A percentile compares a stretch with the other conserved stretches of the same genome.
These are phyloP conservation scores for Limnanthes douglasii DNA, from an alignment of 345 rosid genomes.

Conservation along the genomic window DNA sequence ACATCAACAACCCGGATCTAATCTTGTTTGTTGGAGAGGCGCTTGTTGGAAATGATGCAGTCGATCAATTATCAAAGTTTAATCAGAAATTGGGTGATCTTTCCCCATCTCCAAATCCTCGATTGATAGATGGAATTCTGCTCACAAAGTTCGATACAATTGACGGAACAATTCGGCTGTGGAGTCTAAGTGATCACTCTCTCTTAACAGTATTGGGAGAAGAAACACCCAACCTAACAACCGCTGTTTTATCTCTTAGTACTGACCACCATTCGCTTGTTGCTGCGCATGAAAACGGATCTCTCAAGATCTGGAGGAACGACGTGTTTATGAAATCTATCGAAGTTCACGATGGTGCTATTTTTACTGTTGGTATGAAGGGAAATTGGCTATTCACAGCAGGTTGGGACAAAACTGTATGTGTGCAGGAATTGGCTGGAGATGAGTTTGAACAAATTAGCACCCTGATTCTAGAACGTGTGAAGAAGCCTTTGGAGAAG, in stretches of 20 bases:
- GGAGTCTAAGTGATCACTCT: slow-evolving; percentile 78
- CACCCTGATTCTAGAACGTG: slow-evolving; percentile 66
- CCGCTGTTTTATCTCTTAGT: slow-evolving; percentile 45
- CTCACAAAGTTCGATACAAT: slow-evolving; percentile 95
- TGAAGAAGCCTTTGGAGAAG: slow-evolving; percentile 74
- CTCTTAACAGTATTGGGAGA: slow-evolving; percentile 62
- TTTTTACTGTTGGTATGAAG: slow-evolving; percentile 39
- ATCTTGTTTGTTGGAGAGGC: slow-evolving; percentile 99
- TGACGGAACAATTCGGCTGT: slow-evolving; percentile 73
- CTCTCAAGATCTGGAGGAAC: slow-evolving; percentile 71
- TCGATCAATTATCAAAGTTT: slow-evolving; percentile 88
- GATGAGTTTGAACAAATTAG: slow-evolving; percentile 85
- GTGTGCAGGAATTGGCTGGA: slow-evolving; percentile 74
- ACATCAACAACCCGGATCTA: slow-evolving; percentile 80
- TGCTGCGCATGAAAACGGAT: slow-evolving; percentile 68
- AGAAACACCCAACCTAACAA: slow-evolving; percentile 28
- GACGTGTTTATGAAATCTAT: slow-evolving; percentile 36
- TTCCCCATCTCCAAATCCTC: slow-evolving; percentile 53
- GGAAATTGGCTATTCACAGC: slow-evolving; percentile 57
- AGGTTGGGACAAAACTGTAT: slow-evolving; percentile 79
- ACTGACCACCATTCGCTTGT: slow-evolving; percentile 33
- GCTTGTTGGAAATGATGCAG: slow-evolving; percentile 95
- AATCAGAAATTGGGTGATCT: slow-evolving; percentile 91
- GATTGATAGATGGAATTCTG: slow-evolving; percentile 86
- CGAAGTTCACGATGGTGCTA: slow-evolving; percentile 43